These are phyloP conservation scores for Trypanosoma melophagium DNA, from an alignment of 208 protist species.

Conservation along the genomic window DNA sequence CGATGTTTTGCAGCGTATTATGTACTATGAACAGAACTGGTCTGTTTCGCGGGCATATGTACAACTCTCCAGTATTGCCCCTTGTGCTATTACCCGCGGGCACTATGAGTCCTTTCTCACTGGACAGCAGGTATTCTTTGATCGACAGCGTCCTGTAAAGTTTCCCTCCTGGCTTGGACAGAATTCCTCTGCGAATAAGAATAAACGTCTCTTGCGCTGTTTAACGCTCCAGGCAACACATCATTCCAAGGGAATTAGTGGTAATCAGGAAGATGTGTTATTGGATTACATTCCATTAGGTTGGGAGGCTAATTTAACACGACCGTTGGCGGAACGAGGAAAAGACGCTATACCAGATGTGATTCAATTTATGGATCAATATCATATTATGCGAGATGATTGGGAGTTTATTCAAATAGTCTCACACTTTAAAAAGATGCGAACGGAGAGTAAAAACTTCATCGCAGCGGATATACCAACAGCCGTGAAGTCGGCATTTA, in stretches of 20 bases:
- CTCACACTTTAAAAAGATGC: constrained; percentile 75
- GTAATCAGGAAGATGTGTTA: constrained; percentile 73
- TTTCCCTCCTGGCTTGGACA: constrained; percentile 89
- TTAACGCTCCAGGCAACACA: constrained; percentile 68
- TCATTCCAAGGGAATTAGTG: constrained; percentile 53
- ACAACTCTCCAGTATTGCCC: constrained; percentile 73
- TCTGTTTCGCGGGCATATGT: constrained; percentile 74
- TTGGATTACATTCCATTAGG: constrained; percentile 87
- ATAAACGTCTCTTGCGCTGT: constrained; percentile 68
- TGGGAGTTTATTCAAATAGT: constrained; percentile 86
- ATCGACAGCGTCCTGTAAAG: constrained; percentile 83
- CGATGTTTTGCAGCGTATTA: constrained; percentile 77
- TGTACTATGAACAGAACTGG: constrained; percentile 90
- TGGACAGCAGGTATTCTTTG: constrained; percentile 72
- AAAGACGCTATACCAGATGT: constrained; percentile 78
- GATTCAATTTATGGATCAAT: constrained; percentile 84
- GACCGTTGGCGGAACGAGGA: constrained; percentile 46
- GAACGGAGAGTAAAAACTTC: constrained; percentile 14
- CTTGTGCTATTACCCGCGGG: constrained; percentile 78
- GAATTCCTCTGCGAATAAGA: constrained; percentile 87
- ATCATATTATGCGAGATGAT: constrained; percentile 86
- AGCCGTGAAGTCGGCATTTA: constrained; percentile 87
- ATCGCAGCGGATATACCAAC: constrained; percentile 49
- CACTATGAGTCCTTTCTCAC: constrained; percentile 85
- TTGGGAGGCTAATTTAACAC: constrained; percentile 59